Evolutionary conservation across 1,284 basidiomycete species (phyloP).

Genomic region (Volvariella surrecta): DNA sequence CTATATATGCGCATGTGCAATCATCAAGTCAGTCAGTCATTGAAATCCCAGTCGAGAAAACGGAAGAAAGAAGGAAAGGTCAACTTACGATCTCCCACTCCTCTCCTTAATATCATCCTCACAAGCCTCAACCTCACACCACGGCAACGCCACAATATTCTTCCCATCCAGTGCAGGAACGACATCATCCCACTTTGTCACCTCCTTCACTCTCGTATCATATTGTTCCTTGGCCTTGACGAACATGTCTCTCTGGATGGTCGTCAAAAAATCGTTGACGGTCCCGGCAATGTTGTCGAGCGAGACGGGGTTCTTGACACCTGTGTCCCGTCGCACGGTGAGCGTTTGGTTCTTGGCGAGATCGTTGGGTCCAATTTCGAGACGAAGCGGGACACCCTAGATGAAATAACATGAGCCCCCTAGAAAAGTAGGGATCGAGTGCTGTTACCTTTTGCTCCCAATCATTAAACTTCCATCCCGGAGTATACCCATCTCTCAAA

Average conservation of each 20-base stretch:
- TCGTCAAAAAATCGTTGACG: slow-evolving; percentile 67
- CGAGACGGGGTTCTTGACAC: slow-evolving; percentile 69
- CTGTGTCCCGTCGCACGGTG: slow-evolving; percentile 84
- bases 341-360: slow-evolving; percentile 79
- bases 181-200: slow-evolving; percentile 87
- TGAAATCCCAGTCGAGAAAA: slow-evolving; percentile 7
- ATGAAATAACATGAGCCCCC: slow-evolving; percentile 6
- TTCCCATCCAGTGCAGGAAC: slow-evolving; percentile 89
- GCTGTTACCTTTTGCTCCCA: slow-evolving; percentile 88
- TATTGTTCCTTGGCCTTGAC: slow-evolving; percentile 70
- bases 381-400: slow-evolving; percentile 91
- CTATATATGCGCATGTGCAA: slow-evolving; percentile 26
- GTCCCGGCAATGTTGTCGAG: slow-evolving; percentile 52
- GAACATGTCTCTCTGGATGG: slow-evolving; percentile 91
- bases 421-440: neutral
- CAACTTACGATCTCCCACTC: slow-evolving; percentile 79
- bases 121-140: slow-evolving; percentile 93
- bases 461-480: slow-evolving; percentile 98
- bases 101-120: slow-evolving; percentile 99
- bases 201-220: slow-evolving; percentile 63
- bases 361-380: slow-evolving; percentile 96
- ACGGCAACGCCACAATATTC: slow-evolving; percentile 86
- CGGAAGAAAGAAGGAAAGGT: slow-evolving; percentile 7
- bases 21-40: no score
- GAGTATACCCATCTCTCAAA: slow-evolving; percentile 91